Conservation (phyloP, 2,329 filamentous ascomycete species). For the Fusarium neocosmosporiellum region DNA sequence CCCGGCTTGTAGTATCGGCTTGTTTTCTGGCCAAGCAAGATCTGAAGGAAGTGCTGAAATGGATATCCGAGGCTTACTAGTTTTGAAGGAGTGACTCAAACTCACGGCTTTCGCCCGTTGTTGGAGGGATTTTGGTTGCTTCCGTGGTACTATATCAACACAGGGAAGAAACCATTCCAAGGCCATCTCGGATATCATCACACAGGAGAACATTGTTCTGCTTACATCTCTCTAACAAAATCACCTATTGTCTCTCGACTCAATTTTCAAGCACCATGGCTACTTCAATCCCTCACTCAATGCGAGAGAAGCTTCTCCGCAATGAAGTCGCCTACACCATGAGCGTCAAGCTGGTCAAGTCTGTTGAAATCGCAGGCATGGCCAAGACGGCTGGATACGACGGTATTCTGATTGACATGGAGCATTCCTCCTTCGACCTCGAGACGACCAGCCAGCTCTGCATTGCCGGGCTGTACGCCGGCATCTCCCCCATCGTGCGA, state of each 20-base stretch:
- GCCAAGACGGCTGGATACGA: slow-evolving; percentile 50
- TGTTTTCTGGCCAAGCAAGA: not conserved
- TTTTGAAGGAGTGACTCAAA: not conserved
- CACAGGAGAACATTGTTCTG: not conserved
- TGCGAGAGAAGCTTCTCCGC: slow-evolving; percentile 43
- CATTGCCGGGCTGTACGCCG: slow-evolving; percentile 42
- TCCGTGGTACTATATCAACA: slow-evolving; percentile 17
- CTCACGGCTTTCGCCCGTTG: not conserved
- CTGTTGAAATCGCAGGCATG: slow-evolving; percentile 47
- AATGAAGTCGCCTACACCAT: slow-evolving; percentile 44
- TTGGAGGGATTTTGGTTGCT: not conserved
- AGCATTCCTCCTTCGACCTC: slow-evolving; percentile 50
- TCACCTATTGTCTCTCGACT: not conserved
- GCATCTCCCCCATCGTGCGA: slow-evolving; percentile 44
- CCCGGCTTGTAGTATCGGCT: slow-evolving; percentile 5
- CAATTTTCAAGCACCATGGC: slow-evolving; percentile 23
- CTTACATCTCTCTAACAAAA: not conserved
- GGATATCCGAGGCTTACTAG: not conserved
- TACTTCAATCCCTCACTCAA: slow-evolving; percentile 33
- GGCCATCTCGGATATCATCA: not conserved
- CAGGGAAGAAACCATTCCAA: not conserved
- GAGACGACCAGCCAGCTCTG: slow-evolving; percentile 48
- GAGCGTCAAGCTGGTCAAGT: slow-evolving; percentile 47
- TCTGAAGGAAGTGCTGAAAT: not conserved
- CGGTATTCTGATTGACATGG: slow-evolving; percentile 52